Evolutionary conservation across 768 basidiomycete genomes (phyloP).

Genomic region (Mycena vulgaris): DNA sequence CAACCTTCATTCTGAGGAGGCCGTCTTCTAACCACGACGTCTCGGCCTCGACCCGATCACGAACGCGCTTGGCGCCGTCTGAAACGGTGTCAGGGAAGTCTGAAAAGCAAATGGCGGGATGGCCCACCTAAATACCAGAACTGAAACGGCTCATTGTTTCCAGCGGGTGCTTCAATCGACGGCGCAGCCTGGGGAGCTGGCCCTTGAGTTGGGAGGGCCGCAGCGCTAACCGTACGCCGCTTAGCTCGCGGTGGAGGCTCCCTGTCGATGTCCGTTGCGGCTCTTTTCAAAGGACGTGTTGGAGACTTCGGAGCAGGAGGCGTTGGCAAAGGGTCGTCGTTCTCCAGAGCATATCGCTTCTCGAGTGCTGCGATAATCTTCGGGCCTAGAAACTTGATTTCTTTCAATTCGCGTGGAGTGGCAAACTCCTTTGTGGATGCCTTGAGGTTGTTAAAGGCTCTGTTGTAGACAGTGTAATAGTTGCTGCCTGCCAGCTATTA

Average conservation of each 20-base stretch:
- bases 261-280: constrained; percentile 28
- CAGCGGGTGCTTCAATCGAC: neutral
- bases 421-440: neutral
- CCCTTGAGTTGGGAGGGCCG: neutral
- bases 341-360: constrained; percentile 8
- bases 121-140: constrained; percentile 35
- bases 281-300: constrained; percentile 29
- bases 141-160: constrained; percentile 8
- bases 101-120: neutral
- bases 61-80: constrained; percentile 28
- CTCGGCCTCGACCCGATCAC: constrained; percentile 10
- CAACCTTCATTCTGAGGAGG: constrained; percentile 20
- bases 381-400: constrained; percentile 12
- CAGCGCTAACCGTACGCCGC: constrained; percentile 24
- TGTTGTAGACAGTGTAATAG: constrained; percentile 5
- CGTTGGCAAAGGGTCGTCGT: neutral
- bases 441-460: constrained; percentile 19
- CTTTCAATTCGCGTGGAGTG: constrained; percentile 11
- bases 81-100: neutral
- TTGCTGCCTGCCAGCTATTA: neutral
- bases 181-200: neutral
- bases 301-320: constrained; percentile 19
- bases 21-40: constrained; percentile 11
- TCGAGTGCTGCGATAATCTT: constrained; percentile 6
- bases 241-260: constrained; percentile 25